A percentile compares a stretch with the other conserved stretches of the same genome.
These are phyloP conservation scores for Amanita subjunquillea DNA, from an alignment of 768 basidiomycete genomes.

Conservation along the genomic window DNA sequence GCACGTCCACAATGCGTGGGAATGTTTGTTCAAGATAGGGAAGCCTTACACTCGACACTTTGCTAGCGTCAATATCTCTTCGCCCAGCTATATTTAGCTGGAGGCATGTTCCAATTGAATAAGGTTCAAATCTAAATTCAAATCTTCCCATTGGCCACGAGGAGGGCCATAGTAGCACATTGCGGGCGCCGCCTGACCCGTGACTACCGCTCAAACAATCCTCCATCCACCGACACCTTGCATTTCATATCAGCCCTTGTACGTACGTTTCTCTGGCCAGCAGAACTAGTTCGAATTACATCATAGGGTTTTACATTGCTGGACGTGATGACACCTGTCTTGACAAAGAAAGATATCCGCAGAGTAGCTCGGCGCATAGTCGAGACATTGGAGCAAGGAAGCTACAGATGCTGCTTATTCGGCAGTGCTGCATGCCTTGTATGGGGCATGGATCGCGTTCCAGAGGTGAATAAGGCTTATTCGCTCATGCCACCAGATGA, in stretches of 20 bases:
- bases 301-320: constrained; percentile 5
- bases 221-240: background rate
- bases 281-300: background rate
- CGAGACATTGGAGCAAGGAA: background rate
- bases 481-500: background rate
- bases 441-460: background rate
- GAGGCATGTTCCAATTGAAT: no score
- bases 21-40: no score
- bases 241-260: background rate
- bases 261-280: background rate
- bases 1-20: no score
- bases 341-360: constrained; percentile 16
- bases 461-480: background rate
- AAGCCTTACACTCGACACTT: no score
- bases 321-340: constrained; percentile 5
- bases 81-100: no score
- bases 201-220: no score
- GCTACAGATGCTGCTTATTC: constrained; percentile 2
- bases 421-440: constrained; percentile 4
- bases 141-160: no score
- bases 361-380: constrained; percentile 14
- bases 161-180: no score
- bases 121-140: no score
- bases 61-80: no score
- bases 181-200: no score